Evolutionary conservation across 2,329 filamentous ascomycete genomes (phyloP), one percentile per base, ranked within the genome.

Genomic region (Gnomoniopsis sp.): DNA sequence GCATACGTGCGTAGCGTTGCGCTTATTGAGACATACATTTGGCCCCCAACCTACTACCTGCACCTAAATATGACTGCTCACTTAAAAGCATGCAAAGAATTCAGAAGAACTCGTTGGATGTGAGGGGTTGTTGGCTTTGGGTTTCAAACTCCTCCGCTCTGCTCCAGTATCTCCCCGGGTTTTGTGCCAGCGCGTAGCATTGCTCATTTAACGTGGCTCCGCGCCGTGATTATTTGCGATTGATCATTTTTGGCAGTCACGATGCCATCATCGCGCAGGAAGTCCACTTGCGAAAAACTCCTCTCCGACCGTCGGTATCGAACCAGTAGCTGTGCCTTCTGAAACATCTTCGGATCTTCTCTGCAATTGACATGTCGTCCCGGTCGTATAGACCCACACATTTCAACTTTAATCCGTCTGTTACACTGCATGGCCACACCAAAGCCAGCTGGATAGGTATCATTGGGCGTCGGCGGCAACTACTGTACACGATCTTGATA

Each of bases 221-320:
- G 7, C 36, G 17, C 36, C 3, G 36, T 41, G 36, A n/a, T 41
- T 12, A 4, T 41, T 41, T 41, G 36, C 36, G 36, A 41, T 41
- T 41, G 36, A 44, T 44, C 41, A 44, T 10, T 21, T 21, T 19
- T 44, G 19, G 41, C 19, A 44, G 15, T 19, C 38, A 26, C 23
- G 11, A 53, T 53, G 51, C 23, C 51, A 53, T 53, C 51, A 53
- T 33, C 51, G 38, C 23, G 51, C 51, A 53, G 36, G 38, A 43
- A 21, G 15, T n/a, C 41, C 12, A n/a, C 23, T n/a, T 26, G 8
- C 21, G 41, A 38, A 14, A 41, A 4, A 41, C 12, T 33, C 22
- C 15, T 12, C 38, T 19, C 22, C n/a, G 3, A 15, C 17, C 23
- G 26, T 6, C 38, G 34, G n/a, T 33, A 52, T 52, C 36, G 17